Evolutionary conservation across 2,329 filamentous ascomycete species (phyloP).

Genomic region (Talaromyces sp.): DNA sequence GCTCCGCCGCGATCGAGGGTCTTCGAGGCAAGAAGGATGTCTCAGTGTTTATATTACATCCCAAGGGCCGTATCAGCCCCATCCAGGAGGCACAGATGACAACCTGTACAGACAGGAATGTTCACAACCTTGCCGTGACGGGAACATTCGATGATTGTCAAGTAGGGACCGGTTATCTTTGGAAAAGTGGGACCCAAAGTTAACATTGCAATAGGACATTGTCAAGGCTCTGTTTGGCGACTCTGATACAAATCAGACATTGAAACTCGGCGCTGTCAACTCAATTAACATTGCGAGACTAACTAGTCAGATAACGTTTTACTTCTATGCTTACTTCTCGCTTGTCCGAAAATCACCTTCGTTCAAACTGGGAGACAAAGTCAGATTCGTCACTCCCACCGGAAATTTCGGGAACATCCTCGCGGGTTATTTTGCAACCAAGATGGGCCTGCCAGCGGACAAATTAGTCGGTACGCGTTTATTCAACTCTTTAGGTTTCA

Average conservation of each 20-base stretch:
- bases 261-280: constrained; percentile 89
- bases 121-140: constrained; percentile 83
- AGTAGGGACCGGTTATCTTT: constrained; percentile 96
- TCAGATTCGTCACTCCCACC: constrained; percentile 85
- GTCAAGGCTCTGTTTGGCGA: constrained; percentile 92
- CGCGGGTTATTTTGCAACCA: constrained; percentile 78
- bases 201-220: constrained; percentile 73
- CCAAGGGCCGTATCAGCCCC: constrained; percentile 82
- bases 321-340: constrained; percentile 90
- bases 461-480: constrained; percentile 52
- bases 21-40: constrained; percentile 94
- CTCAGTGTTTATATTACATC: constrained; percentile 90
- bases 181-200: constrained; percentile 76
- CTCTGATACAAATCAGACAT: constrained; percentile 70
- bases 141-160: constrained; percentile 97
- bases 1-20: constrained; percentile 93
- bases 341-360: constrained; percentile 52
- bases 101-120: constrained; percentile 81
- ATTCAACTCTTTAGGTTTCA: background rate
- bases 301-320: constrained; percentile 68
- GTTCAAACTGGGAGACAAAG: constrained; percentile 53
- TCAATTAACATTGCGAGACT: constrained; percentile 80
- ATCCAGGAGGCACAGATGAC: constrained; percentile 98
- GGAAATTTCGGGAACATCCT: constrained; percentile 97
- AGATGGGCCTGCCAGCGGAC: constrained; percentile 81